Base-by-base conservation (phyloP, 2,329 filamentous ascomycete genomes). In the Sporothrix inflata region DNA sequence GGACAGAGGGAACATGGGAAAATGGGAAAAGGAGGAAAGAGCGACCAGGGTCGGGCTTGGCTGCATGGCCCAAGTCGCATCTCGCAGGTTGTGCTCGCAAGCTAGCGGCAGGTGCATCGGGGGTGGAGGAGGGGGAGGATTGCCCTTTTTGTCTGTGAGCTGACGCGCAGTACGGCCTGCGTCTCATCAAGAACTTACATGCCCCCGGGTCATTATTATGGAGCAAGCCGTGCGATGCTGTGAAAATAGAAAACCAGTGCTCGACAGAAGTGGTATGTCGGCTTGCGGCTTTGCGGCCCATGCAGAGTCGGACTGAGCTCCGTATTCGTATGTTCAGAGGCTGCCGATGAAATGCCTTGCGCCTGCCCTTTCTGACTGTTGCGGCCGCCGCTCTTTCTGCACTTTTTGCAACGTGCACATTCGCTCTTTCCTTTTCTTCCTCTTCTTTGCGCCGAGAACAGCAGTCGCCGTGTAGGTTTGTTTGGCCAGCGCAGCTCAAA, bases 1-100 rank as follows among this genome's bases (percentile, higher is more conserved):
- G 24, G 5, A 14, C 27, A 38, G 45, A 67, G 27, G 65, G 27
- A 27, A 51, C 40, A 45, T 57, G 49, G 38, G 21, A 30, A 69
- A 55, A 21, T 27, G 40, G 51, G 7, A 60, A 69, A 57, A 42
- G 34, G 68, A 61, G 27, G 68, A 53, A 70, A 61, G 53, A 38
- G 40, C 55, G 55, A 65, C 69, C 57, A 65, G 57, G 69, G 69
- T 65, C 57, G 47, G 57, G 27, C 69, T 71, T 65, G 69, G 57
- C 69, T 65, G 69, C 69, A 63, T 63, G 53, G 68, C 30, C 69
- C 60, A 71, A 63, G 57, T 53, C 57, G 57, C 45, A 71, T 71
- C 69, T 71, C 69, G 69, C 57, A 42, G 57, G 57, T 55, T 53
- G 45, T 71, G 57, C 34, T 42, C 30, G n/a, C 42, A 42, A 60